phyloP scores from a whole-genome alignment of 2,329 filamentous ascomycete genomes.

The Aspergillus sp. region DNA sequence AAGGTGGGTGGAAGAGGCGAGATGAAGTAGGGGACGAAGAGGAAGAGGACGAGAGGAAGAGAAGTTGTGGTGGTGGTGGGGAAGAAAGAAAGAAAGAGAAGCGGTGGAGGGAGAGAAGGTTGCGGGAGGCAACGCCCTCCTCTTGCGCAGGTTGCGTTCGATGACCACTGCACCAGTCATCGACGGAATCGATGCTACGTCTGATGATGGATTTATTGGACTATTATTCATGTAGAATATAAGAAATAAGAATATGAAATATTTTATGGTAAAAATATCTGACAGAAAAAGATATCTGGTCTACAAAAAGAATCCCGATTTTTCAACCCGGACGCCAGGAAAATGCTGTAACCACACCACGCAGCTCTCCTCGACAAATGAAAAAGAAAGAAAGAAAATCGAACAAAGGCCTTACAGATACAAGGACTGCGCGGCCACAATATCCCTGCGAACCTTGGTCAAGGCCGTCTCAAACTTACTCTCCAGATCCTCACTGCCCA shows the following conservation, averaged over 20 bases:
- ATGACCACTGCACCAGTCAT: conserved; percentile 4
- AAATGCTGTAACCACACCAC: conserved; percentile 9
- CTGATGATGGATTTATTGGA: background rate
- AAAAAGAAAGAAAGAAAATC: conserved; percentile 5
- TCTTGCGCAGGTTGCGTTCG: conserved; percentile 8
- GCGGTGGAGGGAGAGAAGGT: conserved; percentile 32
- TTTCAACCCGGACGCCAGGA: conserved; percentile 20
- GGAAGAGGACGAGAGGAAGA: conserved; percentile 16
- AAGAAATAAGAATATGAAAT: too few species aligned
- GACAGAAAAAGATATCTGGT: background rate
- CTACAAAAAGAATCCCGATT: background rate
- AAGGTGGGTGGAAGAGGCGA: conserved; percentile 13
- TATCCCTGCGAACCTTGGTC: conserved; percentile 83
- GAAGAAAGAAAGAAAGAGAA: conserved; percentile 23
- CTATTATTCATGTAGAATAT: background rate
- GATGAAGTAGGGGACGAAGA: conserved; percentile 11
- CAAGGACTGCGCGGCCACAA: conserved; percentile 90
- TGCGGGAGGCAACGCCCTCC: conserved; percentile 36
- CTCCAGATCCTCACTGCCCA: conserved; percentile 93
- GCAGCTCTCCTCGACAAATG: conserved; percentile 5
- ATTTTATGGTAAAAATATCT: background rate
- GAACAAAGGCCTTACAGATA: conserved; percentile 64
- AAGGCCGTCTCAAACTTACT: conserved; percentile 88
- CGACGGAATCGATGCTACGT: background rate
- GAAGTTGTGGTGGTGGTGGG: conserved; percentile 3